Evolutionary conservation across 1,284 basidiomycete species (phyloP).

Genomic region (Golubevia sp.): DNA sequence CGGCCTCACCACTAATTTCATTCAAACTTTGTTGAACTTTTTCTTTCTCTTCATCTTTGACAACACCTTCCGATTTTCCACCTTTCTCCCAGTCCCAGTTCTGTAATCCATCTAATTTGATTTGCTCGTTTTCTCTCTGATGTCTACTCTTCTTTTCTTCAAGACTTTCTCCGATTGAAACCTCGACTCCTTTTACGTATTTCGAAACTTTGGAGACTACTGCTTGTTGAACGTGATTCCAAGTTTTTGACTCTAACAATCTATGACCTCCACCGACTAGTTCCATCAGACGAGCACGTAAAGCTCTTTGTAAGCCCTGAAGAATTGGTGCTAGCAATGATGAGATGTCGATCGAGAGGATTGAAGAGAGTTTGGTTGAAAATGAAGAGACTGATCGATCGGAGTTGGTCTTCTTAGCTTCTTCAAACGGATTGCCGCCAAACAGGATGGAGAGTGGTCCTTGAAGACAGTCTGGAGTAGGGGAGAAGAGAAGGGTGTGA

Average conservation of each 20-base stretch:
- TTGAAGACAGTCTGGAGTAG: conserved; percentile 5
- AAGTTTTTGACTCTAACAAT: conserved; percentile 2
- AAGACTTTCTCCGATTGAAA: conserved; percentile 5
- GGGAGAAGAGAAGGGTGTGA: neutral
- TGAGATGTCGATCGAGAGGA: no score
- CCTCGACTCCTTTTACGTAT: neutral
- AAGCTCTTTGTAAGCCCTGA: conserved; percentile 1
- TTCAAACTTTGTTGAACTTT: no score
- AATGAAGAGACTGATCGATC: neutral
- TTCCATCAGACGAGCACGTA: conserved; percentile 5
- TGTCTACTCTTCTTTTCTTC: neutral
- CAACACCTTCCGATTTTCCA: neutral
- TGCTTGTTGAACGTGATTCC: conserved; percentile 6
- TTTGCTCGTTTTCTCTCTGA: neutral
- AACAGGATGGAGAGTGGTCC: conserved; percentile 6
- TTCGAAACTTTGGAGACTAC: conserved; percentile 4
- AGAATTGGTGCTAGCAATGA: no score
- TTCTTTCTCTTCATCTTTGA: no score
- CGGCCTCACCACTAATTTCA: no score
- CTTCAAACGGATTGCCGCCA: conserved; percentile 9
- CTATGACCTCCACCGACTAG: conserved; percentile 6
- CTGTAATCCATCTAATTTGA: neutral
- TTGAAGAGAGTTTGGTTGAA: neutral
- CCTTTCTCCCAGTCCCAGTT: conserved; percentile 2
- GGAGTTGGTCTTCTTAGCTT: neutral